Evolutionary conservation across 441 rosid species (phyloP).

Genomic region (Populus hybrid): DNA sequence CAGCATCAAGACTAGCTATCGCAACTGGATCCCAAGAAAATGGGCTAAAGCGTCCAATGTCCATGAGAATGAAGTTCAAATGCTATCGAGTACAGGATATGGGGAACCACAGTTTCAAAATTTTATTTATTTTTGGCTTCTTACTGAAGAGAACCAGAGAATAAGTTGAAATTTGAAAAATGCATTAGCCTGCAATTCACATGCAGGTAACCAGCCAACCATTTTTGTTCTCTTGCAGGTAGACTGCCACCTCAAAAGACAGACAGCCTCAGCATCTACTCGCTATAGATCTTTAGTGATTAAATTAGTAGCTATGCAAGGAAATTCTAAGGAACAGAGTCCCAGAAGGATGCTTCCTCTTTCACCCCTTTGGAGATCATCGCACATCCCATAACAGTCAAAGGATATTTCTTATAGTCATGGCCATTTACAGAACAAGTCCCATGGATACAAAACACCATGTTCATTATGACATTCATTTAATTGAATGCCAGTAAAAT

Average conservation of each 20-base stretch:
- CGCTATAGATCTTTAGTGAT: not conserved
- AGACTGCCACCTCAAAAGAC: not conserved
- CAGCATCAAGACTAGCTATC: not conserved
- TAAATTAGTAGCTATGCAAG: not conserved
- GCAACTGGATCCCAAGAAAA: not conserved
- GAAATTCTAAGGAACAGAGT: not conserved
- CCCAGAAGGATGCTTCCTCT: not conserved
- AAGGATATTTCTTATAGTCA: not conserved
- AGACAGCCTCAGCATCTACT: not conserved
- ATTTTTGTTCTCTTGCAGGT: not conserved
- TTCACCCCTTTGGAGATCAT: not conserved
- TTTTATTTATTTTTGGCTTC: not conserved
- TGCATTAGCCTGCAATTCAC: not conserved
- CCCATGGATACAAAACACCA: not conserved
- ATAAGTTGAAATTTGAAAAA: not conserved
- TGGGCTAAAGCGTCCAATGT: not conserved
- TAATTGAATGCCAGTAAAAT: not conserved
- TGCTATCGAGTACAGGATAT: not conserved
- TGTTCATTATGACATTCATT: not conserved
- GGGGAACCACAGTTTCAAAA: not conserved
- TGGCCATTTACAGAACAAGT: not conserved
- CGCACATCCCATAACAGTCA: not conserved
- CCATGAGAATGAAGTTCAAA: not conserved
- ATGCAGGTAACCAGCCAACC: not conserved
- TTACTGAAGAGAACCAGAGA: not conserved